Conservation (phyloP, 345 rosid species). For the Citrus cavaleriei region DNA sequence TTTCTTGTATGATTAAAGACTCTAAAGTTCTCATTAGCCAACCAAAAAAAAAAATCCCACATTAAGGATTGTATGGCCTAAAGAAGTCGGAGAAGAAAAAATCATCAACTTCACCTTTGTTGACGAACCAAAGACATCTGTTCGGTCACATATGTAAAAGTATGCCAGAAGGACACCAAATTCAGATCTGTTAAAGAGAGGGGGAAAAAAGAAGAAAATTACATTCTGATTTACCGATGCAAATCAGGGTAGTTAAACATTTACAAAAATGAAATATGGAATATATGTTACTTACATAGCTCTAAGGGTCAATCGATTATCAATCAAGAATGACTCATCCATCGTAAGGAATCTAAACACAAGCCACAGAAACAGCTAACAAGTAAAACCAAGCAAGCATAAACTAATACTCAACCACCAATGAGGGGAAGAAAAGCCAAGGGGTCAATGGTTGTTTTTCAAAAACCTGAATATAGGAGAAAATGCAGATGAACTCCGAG, state of each 20-base stretch:
- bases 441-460: neutral
- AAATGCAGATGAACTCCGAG: slow-evolving; percentile 35
- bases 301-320: slow-evolving; percentile 74
- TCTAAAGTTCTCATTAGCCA: neutral
- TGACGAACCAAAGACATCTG: slow-evolving; percentile 70
- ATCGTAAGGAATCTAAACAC: slow-evolving; percentile 58
- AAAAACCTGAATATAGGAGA: slow-evolving; percentile 70
- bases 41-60: neutral
- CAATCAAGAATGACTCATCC: slow-evolving; percentile 89
- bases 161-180: slow-evolving; percentile 60
- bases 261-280: neutral
- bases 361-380: slow-evolving; percentile 1
- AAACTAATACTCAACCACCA: neutral
- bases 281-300: slow-evolving; percentile 61
- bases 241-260: neutral
- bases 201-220: neutral
- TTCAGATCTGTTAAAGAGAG: slow-evolving; percentile 59
- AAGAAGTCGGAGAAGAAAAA: neutral
- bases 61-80: neutral
- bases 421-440: neutral
- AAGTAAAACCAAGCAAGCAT: neutral
- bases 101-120: slow-evolving; percentile 56
- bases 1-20: neutral
- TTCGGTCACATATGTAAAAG: slow-evolving; percentile 85
- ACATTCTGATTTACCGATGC: neutral